phyloP scores from a whole-genome alignment of 2,329 filamentous ascomycete genomes.

The Exophiala sideris region DNA sequence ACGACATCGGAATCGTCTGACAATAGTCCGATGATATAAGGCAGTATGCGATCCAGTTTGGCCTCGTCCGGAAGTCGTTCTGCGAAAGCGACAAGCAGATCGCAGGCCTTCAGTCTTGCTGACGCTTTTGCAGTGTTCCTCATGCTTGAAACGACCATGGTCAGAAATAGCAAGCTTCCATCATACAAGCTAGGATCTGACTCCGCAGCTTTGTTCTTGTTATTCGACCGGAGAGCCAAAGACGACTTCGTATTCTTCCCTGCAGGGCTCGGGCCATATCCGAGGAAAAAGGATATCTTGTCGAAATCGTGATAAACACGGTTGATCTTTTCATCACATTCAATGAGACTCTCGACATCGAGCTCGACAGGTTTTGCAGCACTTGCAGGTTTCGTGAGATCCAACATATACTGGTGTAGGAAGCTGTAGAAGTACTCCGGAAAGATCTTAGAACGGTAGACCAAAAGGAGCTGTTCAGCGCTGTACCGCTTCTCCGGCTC shows the following conservation, averaged over 20 bases:
- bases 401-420: conserved; percentile 93
- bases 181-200: conserved; percentile 68
- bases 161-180: conserved; percentile 87
- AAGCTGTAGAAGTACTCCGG: conserved; percentile 97
- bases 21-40: conserved; percentile 80
- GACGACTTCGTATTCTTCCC: conserved; percentile 32
- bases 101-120: conserved; percentile 84
- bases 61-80: conserved; percentile 91
- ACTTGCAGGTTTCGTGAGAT: conserved; percentile 86
- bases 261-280: conserved; percentile 43
- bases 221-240: conserved; percentile 55
- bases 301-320: conserved; percentile 93
- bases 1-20: conserved; percentile 81
- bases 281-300: conserved; percentile 93
- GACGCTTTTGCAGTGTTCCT: conserved; percentile 84
- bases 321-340: conserved; percentile 91
- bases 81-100: conserved; percentile 85
- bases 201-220: conserved; percentile 54
- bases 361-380: conserved; percentile 70
- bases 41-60: conserved; percentile 87
- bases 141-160: conserved; percentile 81
- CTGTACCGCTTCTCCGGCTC: conserved; percentile 89
- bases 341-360: conserved; percentile 68
- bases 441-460: conserved; percentile 89
- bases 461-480: conserved; percentile 88